A percentile compares a stretch with the other conserved stretches of the same genome.
These are phyloP conservation scores for Chytriomyces hyalinus DNA, from an alignment of 192 early-diverging fungal species.

Conservation along the genomic window DNA sequence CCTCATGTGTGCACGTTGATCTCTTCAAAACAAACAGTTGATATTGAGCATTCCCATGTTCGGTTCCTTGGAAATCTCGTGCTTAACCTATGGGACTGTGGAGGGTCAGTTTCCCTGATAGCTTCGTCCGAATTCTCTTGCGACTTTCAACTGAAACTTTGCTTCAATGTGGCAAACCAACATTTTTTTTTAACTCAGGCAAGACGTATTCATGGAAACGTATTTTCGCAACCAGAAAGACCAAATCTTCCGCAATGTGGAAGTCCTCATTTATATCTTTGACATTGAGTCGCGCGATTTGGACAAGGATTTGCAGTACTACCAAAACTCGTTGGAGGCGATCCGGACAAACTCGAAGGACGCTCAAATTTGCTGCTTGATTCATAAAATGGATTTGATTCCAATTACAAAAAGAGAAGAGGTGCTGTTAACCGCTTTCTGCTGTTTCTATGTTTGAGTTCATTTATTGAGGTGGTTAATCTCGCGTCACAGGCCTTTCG, in stretches of 20 bases:
- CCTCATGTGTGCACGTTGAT: neutral
- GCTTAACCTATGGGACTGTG: slow-evolving; percentile 94
- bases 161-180: slow-evolving; percentile 6
- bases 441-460: neutral
- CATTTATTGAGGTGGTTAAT: neutral
- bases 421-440: slow-evolving; percentile 39
- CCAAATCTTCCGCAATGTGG: slow-evolving; percentile 96
- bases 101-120: slow-evolving; percentile 35
- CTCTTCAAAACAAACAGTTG: slow-evolving; percentile 60
- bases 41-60: slow-evolving; percentile 96
- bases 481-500: slow-evolving; percentile 62
- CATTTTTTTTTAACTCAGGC: slow-evolving; percentile 53
- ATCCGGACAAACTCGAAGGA: slow-evolving; percentile 82
- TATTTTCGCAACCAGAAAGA: slow-evolving; percentile 92
- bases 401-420: slow-evolving; percentile 71
- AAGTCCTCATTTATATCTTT: slow-evolving; percentile 99
- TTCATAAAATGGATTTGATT: slow-evolving; percentile 98
- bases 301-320: slow-evolving; percentile 91
- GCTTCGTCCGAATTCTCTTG: neutral
- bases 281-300: slow-evolving; percentile 91
- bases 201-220: slow-evolving; percentile 95
- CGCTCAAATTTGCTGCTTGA: slow-evolving; percentile 92
- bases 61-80: slow-evolving; percentile 93
- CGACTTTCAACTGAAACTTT: neutral
- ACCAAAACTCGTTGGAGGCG: slow-evolving; percentile 84